Evolutionary conservation across 2,329 filamentous ascomycete genomes (phyloP), one percentile per base, ranked within the genome.

Genomic region (Colletotrichum paranaense): DNA sequence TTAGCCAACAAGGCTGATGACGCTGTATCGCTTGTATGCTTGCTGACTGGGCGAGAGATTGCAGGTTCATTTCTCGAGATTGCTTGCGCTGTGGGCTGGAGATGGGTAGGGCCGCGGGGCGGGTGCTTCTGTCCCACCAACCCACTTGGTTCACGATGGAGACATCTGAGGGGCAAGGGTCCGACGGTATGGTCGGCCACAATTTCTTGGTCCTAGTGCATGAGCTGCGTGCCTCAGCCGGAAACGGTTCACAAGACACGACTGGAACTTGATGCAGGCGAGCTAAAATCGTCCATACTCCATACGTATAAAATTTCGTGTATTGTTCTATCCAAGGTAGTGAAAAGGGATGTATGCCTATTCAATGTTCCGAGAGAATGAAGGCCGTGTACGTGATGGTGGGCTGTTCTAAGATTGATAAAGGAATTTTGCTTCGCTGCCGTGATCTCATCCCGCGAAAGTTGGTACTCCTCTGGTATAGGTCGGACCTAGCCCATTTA

Each of bases 1-100:
- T 65, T 52, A 65, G 62, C 62, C 62, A 65, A 65, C 30, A 24
- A 58, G 63, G 63, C 63, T 9, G 28, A 5, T n/a, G 4, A 19
- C 2, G 28, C 9, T 16, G n/a, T 19, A n/a, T 35, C 16, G 19
- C 8, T 58, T 12, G 11, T 24, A 19, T 35, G 19, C 8, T 35
- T 22, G 30, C 19, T n/a, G 56, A 24, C 30, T 1, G 38, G 38
- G 7, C 56, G 16, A 19, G 26, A 7, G 9, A 55, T 6, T 14
- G 11, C 11, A 35, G 22, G 3, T 6, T 59, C n/a, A 59, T 59
- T 42, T 59, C 30, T 32, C 30, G 22, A 12, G 32, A 14, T 59
- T 59, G 57, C 3, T 49, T 30, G 28, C 1, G 19, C 19, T 58
- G 28, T n/a, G 56, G 30, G n/a, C 12, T 9, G 56, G 19, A 19